Conservation (phyloP, 192 early-diverging fungal genomes). For the Gamsiella multidivaricata region DNA sequence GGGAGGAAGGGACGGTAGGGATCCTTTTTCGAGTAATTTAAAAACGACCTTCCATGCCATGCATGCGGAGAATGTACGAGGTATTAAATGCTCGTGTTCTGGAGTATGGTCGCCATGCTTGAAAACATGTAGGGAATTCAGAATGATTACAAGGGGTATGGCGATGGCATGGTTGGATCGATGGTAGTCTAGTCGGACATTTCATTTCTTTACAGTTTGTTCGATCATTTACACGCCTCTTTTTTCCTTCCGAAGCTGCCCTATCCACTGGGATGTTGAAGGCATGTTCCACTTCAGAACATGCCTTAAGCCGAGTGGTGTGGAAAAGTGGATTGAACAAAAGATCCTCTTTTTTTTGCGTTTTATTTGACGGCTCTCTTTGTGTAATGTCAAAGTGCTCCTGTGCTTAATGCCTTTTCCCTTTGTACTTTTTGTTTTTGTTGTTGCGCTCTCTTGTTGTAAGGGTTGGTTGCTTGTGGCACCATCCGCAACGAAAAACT, state of each 20-base stretch:
- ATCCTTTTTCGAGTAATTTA: no score
- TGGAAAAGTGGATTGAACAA: no score
- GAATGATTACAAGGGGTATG: background rate
- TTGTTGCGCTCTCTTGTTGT: background rate
- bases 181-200: no score
- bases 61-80: no score
- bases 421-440: background rate
- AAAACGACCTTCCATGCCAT: no score
- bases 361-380: conserved; percentile 18
- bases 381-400: conserved; percentile 11
- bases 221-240: background rate
- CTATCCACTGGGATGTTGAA: no score
- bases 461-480: conserved; percentile 16
- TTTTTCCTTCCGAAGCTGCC: no score
- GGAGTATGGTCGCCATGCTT: background rate
- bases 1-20: background rate
- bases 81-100: conserved; percentile 1
- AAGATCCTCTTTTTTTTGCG: no score
- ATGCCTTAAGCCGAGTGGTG: no score
- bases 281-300: no score
- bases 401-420: conserved; percentile 1
- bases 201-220: background rate
- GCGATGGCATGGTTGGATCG: no score
- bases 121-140: background rate
- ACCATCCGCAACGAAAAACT: background rate